Evolutionary conservation across 257 asterid genomes (phyloP).

Genomic region (Primulina eburnea): DNA sequence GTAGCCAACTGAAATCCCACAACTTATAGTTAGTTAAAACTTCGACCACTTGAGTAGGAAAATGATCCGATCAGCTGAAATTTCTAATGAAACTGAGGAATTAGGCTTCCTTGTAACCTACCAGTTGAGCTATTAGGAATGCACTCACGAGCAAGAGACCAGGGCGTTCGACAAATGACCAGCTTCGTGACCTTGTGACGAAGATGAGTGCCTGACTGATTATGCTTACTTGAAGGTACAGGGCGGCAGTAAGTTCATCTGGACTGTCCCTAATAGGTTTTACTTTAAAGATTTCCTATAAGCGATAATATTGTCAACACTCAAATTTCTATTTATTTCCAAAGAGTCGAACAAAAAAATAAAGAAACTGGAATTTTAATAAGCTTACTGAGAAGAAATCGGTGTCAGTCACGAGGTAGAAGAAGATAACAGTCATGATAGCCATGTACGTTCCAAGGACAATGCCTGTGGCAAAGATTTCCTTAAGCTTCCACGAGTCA

Average conservation of each 20-base stretch:
- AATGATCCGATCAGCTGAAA: too few relatives aligned
- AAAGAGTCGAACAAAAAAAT: not conserved
- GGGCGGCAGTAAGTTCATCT: constrained; percentile 64
- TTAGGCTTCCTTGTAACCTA: constrained; percentile 29
- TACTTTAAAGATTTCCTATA: constrained; percentile 40
- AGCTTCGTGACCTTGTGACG: constrained; percentile 73
- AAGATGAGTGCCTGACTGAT: constrained; percentile 84
- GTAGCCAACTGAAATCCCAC: constrained; percentile 54
- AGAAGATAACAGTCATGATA: constrained; percentile 45
- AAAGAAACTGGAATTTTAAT: not conserved
- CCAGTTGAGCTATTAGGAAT: constrained; percentile 67
- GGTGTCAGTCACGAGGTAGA: constrained; percentile 38
- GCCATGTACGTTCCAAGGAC: constrained; percentile 57
- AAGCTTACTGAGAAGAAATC: constrained; percentile 45
- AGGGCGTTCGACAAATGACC: constrained; percentile 75
- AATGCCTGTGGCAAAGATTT: constrained; percentile 52
- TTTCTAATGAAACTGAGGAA: not conserved
- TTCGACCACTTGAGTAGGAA: not conserved
- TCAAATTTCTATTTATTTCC: not conserved
- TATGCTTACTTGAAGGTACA: constrained; percentile 82
- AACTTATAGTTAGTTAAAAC: not conserved
- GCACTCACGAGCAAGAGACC: constrained; percentile 55
- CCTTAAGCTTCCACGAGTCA: constrained; percentile 58
- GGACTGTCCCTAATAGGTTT: constrained; percentile 33
- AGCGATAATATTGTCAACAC: not conserved